Evolutionary conservation across 2,329 filamentous ascomycete genomes (phyloP).

Genomic region (Huntiella abstrusa): DNA sequence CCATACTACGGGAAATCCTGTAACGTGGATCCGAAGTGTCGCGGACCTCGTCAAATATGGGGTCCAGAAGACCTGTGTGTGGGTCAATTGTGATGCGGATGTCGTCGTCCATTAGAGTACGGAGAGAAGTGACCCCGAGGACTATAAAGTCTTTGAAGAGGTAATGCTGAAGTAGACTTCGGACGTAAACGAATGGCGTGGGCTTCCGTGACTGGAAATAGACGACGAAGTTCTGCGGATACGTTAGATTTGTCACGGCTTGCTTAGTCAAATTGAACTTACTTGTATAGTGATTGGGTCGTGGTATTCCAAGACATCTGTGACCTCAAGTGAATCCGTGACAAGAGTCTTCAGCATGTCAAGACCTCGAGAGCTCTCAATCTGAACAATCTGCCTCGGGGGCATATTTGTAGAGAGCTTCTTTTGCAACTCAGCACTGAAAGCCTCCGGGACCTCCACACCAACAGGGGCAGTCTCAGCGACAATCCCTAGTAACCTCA

Average conservation of each 20-base stretch:
- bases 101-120: slow-evolving; percentile 64
- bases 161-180: slow-evolving; percentile 59
- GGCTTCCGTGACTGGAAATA: slow-evolving; percentile 62
- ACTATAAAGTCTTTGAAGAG: slow-evolving; percentile 56
- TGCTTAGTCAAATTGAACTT: slow-evolving; percentile 13
- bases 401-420: slow-evolving; percentile 85
- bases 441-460: slow-evolving; percentile 52
- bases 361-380: slow-evolving; percentile 54
- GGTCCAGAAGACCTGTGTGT: slow-evolving; percentile 49
- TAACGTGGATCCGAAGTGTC: slow-evolving; percentile 54
- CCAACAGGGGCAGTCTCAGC: slow-evolving; percentile 25
- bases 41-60: slow-evolving; percentile 58
- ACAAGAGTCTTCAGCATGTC: slow-evolving; percentile 51
- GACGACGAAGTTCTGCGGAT: slow-evolving; percentile 46
- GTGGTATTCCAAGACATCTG: slow-evolving; percentile 46
- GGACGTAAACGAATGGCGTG: slow-evolving; percentile 65
- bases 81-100: slow-evolving; percentile 62
- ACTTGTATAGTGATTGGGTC: slow-evolving; percentile 54
- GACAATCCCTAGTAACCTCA: background rate
- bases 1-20: slow-evolving; percentile 54
- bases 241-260: background rate
- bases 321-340: slow-evolving; percentile 50
- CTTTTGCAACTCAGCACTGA: slow-evolving; percentile 81
- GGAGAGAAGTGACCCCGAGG: slow-evolving; percentile 46
- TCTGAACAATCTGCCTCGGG: slow-evolving; percentile 69